Conservation (phyloP, 306 rosid species). For the Heteromeles arbutifolia region DNA sequence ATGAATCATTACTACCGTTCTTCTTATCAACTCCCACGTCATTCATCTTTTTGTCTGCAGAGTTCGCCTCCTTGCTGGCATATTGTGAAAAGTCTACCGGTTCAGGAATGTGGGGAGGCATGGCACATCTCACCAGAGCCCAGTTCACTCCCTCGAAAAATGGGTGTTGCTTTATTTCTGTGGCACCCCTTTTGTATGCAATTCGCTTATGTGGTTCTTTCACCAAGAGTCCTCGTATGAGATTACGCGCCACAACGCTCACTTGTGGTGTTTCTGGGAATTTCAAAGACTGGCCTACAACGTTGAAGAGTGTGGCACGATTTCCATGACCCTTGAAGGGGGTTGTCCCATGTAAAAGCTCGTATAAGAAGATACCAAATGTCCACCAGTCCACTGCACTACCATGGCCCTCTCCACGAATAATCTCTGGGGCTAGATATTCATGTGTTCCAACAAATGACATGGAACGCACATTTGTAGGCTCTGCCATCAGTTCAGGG, state of each 20-base stretch:
- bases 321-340: constrained; percentile 83
- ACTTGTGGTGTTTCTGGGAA: constrained; percentile 67
- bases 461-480: constrained; percentile 86
- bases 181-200: constrained; percentile 83
- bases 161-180: constrained; percentile 82
- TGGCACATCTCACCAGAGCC: constrained; percentile 83
- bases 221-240: constrained; percentile 66
- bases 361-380: constrained; percentile 84
- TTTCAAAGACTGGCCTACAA: constrained; percentile 78
- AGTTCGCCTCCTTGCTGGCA: constrained; percentile 33
- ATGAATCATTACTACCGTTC: constrained; percentile 10
- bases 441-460: constrained; percentile 93
- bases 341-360: constrained; percentile 72
- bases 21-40: constrained; percentile 7
- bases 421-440: constrained; percentile 87
- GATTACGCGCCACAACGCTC: constrained; percentile 57
- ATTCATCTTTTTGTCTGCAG: constrained; percentile 17
- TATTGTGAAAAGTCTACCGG: constrained; percentile 56
- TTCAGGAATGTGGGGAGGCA: constrained; percentile 77
- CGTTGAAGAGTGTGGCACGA: constrained; percentile 74
- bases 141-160: constrained; percentile 90
- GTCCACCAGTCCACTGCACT: constrained; percentile 99
- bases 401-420: constrained; percentile 89
- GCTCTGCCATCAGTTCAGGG: constrained; percentile 89
- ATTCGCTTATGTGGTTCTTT: constrained; percentile 80